These are phyloP conservation scores for Erodium maritimum DNA, from an alignment of 345 rosid species.

Conservation along the genomic window DNA sequence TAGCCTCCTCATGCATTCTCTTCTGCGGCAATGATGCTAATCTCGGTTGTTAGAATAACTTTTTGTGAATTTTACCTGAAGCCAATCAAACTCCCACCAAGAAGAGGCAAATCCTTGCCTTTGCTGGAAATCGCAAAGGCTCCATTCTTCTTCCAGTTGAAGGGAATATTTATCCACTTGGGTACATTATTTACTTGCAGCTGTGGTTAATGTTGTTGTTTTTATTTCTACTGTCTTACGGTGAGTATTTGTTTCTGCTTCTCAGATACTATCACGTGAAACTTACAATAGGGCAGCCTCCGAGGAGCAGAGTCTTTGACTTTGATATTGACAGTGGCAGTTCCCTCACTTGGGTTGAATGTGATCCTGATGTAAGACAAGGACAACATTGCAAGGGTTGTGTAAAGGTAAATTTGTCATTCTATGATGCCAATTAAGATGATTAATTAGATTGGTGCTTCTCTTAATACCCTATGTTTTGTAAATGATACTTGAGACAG, in stretches of 20 bases:
- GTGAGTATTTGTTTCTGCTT: neutral
- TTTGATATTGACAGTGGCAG: neutral
- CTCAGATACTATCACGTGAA: neutral
- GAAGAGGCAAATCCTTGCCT: neutral
- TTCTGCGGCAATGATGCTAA: neutral
- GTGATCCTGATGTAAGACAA: neutral
- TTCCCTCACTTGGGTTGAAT: conserved; percentile 6
- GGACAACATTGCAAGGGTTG: conserved; percentile 5
- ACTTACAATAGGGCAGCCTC: neutral
- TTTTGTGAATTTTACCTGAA: neutral
- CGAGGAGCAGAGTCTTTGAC: neutral
- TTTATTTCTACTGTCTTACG: neutral
- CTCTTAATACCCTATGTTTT: neutral
- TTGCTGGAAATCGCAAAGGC: neutral
- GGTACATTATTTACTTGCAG: neutral
- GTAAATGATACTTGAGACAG: neutral
- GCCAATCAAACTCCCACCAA: neutral
- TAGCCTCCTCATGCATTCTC: neutral
- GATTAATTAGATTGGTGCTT: neutral
- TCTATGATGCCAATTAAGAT: neutral
- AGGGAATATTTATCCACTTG: neutral
- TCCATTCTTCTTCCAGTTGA: neutral
- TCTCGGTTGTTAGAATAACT: neutral
- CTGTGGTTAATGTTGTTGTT: neutral
- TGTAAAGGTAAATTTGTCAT: neutral